Conservation (phyloP, 2,329 filamentous ascomycete genomes). For the Ceratocystis ficicola region DNA sequence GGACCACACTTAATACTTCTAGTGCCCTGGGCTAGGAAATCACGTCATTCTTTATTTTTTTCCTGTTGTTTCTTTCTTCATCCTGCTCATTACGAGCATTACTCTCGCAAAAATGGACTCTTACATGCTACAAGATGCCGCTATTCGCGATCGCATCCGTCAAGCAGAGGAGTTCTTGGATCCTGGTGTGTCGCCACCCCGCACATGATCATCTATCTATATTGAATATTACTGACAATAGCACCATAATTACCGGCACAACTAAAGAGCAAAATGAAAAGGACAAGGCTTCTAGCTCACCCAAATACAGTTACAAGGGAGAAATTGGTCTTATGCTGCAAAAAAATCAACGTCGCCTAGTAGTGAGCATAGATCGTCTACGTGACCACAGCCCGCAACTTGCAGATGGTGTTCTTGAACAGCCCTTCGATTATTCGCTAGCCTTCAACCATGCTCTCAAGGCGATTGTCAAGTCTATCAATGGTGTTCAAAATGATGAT, state of each 20-base stretch:
- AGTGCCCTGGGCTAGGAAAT: not conserved
- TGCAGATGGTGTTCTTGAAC: conserved; percentile 62
- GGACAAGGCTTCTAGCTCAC: not conserved
- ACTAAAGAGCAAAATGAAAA: not conserved
- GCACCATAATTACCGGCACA: not conserved
- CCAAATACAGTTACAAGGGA: conserved; percentile 60
- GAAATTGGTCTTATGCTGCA: conserved; percentile 73
- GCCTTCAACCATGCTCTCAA: conserved; percentile 88
- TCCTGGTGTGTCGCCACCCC: conserved; percentile 50
- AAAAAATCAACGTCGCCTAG: conserved; percentile 51
- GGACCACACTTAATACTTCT: not conserved
- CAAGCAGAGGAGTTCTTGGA: conserved; percentile 88
- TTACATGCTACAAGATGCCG: conserved; percentile 70
- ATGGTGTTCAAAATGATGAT: conserved; percentile 61
- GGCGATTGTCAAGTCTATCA: conserved; percentile 70
- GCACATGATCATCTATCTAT: not conserved
- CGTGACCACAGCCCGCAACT: conserved; percentile 75
- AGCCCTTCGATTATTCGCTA: conserved; percentile 76
- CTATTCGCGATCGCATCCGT: conserved; percentile 68
- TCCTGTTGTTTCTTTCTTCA: not conserved
- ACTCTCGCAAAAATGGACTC: conserved; percentile 48
- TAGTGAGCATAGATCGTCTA: conserved; percentile 79
- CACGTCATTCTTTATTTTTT: not conserved
- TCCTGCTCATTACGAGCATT: not conserved
- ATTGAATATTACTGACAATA: not conserved